Evolutionary conservation across 169 alveolate species (phyloP).

Genomic region (Sarcocystis neurona): DNA sequence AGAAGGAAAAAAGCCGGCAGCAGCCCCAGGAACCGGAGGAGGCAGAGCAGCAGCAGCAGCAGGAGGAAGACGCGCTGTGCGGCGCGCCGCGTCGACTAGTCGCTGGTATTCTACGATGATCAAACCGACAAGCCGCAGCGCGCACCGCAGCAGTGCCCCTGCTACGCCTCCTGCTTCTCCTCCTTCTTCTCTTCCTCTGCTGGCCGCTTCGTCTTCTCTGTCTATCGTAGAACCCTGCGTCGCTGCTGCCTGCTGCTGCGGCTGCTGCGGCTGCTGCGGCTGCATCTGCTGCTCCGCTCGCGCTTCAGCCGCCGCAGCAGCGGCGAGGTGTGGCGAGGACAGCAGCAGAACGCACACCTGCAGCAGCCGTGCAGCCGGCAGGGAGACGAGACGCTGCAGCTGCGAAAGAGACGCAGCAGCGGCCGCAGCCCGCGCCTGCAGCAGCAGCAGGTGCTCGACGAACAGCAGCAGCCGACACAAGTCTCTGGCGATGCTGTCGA

Average conservation of each 20-base stretch:
- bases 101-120: slow-evolving; percentile 23
- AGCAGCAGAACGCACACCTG: neutral
- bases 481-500: neutral
- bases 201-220: neutral
- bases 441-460: slow-evolving; percentile 7
- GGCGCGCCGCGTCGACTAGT: neutral
- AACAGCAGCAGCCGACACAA: slow-evolving; percentile 25
- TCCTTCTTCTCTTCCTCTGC: neutral
- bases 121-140: neutral
- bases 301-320: slow-evolving; percentile 1
- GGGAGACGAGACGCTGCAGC: slow-evolving; percentile 20
- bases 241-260: neutral
- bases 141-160: slow-evolving; percentile 9
- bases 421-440: slow-evolving; percentile 27
- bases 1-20: too few relatives aligned
- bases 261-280: neutral
- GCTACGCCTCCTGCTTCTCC: neutral
- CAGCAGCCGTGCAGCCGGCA: slow-evolving; percentile 12
- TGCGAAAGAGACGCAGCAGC: neutral
- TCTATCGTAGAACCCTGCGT: neutral
- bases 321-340: neutral
- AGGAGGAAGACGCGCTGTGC: too few relatives aligned
- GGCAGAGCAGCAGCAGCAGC: too few relatives aligned
- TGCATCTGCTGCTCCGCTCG: neutral
- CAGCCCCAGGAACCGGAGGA: too few relatives aligned